Conservation (phyloP, 2,329 filamentous ascomycete species). For the Emericellopsis atlantica region DNA sequence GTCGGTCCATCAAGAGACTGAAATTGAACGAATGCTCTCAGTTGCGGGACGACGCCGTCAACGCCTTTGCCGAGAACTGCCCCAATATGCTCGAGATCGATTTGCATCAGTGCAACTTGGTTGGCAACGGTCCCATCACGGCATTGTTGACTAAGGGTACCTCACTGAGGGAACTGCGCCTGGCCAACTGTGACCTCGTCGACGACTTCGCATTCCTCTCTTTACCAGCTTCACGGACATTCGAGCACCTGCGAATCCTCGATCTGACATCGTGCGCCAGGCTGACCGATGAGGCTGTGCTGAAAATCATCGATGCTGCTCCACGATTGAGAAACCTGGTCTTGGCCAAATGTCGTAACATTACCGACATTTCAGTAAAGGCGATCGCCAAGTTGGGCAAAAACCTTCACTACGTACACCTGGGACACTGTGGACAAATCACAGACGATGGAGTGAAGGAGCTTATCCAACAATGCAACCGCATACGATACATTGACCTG, state of each 20-base stretch:
- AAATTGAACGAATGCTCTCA: slow-evolving; percentile 92
- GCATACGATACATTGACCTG: slow-evolving; percentile 93
- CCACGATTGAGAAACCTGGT: slow-evolving; percentile 87
- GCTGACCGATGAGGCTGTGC: slow-evolving; percentile 75
- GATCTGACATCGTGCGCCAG: slow-evolving; percentile 83
- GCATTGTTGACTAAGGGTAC: slow-evolving; percentile 66
- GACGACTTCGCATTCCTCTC: slow-evolving; percentile 80
- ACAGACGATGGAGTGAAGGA: slow-evolving; percentile 80
- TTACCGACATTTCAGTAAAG: slow-evolving; percentile 79
- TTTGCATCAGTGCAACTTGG: slow-evolving; percentile 68
- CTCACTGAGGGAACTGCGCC: slow-evolving; percentile 77
- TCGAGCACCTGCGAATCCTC: slow-evolving; percentile 83
- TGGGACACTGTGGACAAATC: slow-evolving; percentile 86
- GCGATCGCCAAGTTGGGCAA: slow-evolving; percentile 85
- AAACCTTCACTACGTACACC: slow-evolving; percentile 91
- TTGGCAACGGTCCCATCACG: slow-evolving; percentile 76
- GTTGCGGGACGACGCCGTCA: slow-evolving; percentile 68
- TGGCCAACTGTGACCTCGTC: slow-evolving; percentile 75
- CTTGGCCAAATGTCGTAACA: slow-evolving; percentile 83
- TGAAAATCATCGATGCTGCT: slow-evolving; percentile 75
- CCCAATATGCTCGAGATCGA: slow-evolving; percentile 94
- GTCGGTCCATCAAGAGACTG: slow-evolving; percentile 78
- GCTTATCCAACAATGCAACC: slow-evolving; percentile 75
- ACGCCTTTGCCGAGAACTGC: slow-evolving; percentile 79
- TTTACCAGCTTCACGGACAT: slow-evolving; percentile 55